phyloP scores from a whole-genome alignment of 2,329 filamentous ascomycete genomes.

The Zasmidium angulare region DNA sequence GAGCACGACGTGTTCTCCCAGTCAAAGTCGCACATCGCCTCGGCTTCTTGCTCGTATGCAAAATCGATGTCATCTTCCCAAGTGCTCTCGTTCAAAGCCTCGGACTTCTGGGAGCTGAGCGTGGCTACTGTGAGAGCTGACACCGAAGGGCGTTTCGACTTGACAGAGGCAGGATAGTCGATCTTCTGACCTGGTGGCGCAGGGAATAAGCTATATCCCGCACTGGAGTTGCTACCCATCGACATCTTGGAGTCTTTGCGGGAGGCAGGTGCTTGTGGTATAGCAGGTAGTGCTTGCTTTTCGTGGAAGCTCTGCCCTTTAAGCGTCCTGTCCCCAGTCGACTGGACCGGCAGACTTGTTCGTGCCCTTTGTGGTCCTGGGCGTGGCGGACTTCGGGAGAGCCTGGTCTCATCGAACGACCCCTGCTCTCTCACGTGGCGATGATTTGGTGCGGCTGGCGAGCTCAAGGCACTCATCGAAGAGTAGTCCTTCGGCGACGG shows the following conservation, averaged over 20 bases:
- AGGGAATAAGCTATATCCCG: constrained; percentile 9
- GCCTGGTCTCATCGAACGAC: neutral
- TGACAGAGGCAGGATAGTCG: neutral
- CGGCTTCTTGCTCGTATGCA: constrained; percentile 61
- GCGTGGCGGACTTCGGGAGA: neutral
- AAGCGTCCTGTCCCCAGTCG: neutral
- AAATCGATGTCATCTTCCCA: constrained; percentile 66
- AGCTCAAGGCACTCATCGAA: constrained; percentile 22
- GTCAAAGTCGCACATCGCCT: constrained; percentile 61
- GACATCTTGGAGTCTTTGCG: constrained; percentile 1
- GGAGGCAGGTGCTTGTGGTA: neutral
- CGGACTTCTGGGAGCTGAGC: constrained; percentile 9
- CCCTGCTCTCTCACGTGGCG: neutral
- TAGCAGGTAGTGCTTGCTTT: constrained; percentile 17
- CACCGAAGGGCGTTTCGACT: constrained; percentile 17
- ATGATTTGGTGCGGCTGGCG: neutral
- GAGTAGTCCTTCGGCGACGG: constrained; percentile 22
- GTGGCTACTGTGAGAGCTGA: constrained; percentile 7
- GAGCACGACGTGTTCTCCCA: constrained; percentile 43
- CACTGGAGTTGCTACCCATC: constrained; percentile 4
- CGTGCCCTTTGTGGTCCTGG: neutral
- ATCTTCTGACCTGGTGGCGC: constrained; percentile 7
- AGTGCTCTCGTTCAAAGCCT: constrained; percentile 40
- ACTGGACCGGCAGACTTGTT: neutral
- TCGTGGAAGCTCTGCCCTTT: constrained; percentile 15